Evolutionary conservation across 306 rosid genomes (phyloP).

Genomic region (Canavalia gladiata): DNA sequence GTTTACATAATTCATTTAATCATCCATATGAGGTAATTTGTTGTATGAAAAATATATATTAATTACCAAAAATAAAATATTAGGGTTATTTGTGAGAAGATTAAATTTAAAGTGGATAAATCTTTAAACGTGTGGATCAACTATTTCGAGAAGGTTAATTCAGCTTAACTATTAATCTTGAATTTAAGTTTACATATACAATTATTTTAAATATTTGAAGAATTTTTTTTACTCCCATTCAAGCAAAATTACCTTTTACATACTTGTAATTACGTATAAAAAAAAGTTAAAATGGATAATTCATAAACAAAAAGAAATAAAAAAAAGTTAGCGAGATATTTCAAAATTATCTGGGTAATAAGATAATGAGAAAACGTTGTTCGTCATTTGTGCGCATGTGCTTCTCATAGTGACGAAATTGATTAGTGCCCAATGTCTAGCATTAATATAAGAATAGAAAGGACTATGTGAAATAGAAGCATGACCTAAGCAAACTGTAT

Average conservation of each 20-base stretch:
- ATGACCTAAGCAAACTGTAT: conserved; percentile 50
- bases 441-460: not conserved
- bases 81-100: not conserved
- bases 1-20: not conserved
- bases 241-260: too few relatives aligned
- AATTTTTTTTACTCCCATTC: too few relatives aligned
- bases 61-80: not conserved
- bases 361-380: not conserved
- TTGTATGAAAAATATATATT: not conserved
- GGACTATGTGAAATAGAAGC: conserved; percentile 37
- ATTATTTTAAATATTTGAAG: too few relatives aligned
- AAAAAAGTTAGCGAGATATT: conserved; percentile 2
- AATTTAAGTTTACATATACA: too few relatives aligned
- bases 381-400: not conserved
- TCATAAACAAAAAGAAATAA: not conserved
- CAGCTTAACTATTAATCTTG: too few relatives aligned
- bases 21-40: not conserved
- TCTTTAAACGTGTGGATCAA: too few relatives aligned
- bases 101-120: not conserved
- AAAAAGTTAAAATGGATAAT: not conserved
- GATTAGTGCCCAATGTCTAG: conserved; percentile 12
- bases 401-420: conserved; percentile 1
- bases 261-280: too few relatives aligned
- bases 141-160: too few relatives aligned
- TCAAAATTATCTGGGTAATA: not conserved